Evolutionary conservation across 495 filamentous ascomycete genomes (phyloP).

Genomic region (Penicillium bialowiezense): DNA sequence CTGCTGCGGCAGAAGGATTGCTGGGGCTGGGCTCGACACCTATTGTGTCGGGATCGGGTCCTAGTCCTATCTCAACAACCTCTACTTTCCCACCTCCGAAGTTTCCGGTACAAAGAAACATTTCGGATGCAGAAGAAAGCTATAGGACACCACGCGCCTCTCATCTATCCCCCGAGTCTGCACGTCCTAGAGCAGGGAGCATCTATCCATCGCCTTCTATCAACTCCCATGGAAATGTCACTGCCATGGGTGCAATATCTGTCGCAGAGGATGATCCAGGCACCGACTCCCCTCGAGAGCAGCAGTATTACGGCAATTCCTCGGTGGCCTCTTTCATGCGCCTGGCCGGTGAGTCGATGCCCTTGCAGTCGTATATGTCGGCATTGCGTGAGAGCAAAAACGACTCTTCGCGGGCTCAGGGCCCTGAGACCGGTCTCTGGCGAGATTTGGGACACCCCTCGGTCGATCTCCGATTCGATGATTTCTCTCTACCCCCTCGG

Average conservation of each 20-base stretch:
- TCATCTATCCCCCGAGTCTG: neutral
- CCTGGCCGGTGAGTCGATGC: constrained; percentile 27
- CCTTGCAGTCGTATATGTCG: constrained; percentile 16
- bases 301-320: constrained; percentile 43
- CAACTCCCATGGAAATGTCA: constrained; percentile 28
- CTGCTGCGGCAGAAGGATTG: constrained; percentile 23
- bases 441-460: constrained; percentile 16
- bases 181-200: neutral
- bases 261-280: constrained; percentile 22
- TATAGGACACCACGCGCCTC: neutral
- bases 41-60: neutral
- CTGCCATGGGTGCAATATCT: constrained; percentile 35
- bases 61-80: neutral
- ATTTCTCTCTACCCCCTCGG: constrained; percentile 40
- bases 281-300: constrained; percentile 25
- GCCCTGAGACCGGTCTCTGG: constrained; percentile 20
- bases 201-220: constrained; percentile 16
- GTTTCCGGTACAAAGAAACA: neutral
- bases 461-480: constrained; percentile 22
- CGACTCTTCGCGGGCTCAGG: neutral
- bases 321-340: constrained; percentile 45
- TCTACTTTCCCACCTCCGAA: neutral
- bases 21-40: constrained; percentile 16
- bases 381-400: constrained; percentile 10
- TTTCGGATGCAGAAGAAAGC: constrained; percentile 1